These are phyloP conservation scores for Ceratopteris richardii DNA, from an alignment of 75 land plant species.

Conservation along the genomic window DNA sequence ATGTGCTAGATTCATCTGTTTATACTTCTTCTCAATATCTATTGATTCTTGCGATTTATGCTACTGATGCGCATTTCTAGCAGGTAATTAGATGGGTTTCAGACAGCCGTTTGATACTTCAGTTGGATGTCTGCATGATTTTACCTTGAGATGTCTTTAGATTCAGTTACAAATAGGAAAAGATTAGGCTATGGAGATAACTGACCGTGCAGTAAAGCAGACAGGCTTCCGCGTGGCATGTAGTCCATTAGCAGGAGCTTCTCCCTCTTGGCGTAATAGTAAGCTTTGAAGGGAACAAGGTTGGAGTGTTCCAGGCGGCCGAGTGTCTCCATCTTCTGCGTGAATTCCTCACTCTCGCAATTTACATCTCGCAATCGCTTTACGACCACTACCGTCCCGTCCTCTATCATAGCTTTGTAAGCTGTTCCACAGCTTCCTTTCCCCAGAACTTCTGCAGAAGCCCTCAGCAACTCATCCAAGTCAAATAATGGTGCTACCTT, in stretches of 20 bases:
- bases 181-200: no score
- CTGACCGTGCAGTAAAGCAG: slow-evolving; percentile 54
- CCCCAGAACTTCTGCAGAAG: slow-evolving; percentile 67
- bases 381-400: slow-evolving; percentile 38
- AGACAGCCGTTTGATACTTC: no score
- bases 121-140: no score
- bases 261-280: slow-evolving; percentile 55
- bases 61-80: no score
- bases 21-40: no score
- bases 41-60: no score
- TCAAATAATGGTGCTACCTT: slow-evolving; percentile 43
- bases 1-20: no score
- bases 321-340: slow-evolving; percentile 48
- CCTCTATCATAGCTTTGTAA: slow-evolving; percentile 58
- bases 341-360: slow-evolving; percentile 31
- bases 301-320: slow-evolving; percentile 52
- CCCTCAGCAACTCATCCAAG: slow-evolving; percentile 66
- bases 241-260: slow-evolving; percentile 65
- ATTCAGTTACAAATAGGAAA: no score
- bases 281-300: slow-evolving; percentile 54
- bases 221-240: slow-evolving; percentile 65
- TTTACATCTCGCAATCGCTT: slow-evolving; percentile 39
- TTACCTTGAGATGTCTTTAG: no score
- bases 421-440: slow-evolving; percentile 55
- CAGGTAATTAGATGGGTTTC: no score